Base-by-base conservation (phyloP, 2,329 filamentous ascomycete genomes). In the Cyclaneusma minus region DNA sequence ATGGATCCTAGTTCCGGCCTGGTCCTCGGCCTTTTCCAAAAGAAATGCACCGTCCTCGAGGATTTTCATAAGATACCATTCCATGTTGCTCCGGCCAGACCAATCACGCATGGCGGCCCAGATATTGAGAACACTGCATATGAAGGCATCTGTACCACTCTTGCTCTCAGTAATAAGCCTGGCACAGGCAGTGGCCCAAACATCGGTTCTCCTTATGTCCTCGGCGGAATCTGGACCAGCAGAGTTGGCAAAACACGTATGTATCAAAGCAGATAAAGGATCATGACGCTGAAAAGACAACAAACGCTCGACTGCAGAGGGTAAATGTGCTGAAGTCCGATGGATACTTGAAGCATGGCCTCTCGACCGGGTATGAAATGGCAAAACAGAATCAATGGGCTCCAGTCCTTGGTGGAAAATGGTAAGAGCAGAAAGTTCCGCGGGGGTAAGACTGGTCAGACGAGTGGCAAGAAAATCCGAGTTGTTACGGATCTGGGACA, bases 31-130 rank as follows among this genome's bases (percentile, higher is more conserved):
- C 44, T 79, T 75, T 44, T 93, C 84, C 40, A 94, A 62, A 30
- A 95, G 61, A 46, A 94, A 94, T 20, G 84, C 78, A 38, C 89
- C 89, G 41, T 91, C 80, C 52, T 93, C 82, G 16, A 98, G 67
- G 33, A 91, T 82, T 47, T 89, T 81, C 80, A 93, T 89, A 8
- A 98, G 67, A 49, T 87, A 95, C 54, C 83, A 79, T 54, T 94
- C 85, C 61, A 98, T 73, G 36, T 84, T 89, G 38, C 76, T 70
- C 42, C 78, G 84, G 30, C 83, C 83, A 21, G 82, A 79, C 85
- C 87, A 95, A 50, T 85, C 76, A 35, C 81, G 73, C 64, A 85
- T 80, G 29, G 72, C 64, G 27, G 81, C 74, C 80, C 84, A 95
- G 30, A 82, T 74, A 49, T 89, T 85, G 26, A 98, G 64, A 17